These are phyloP conservation scores for Pyrenophora tritici-repentis DNA, from an alignment of 2,329 filamentous ascomycete species.

Conservation along the genomic window DNA sequence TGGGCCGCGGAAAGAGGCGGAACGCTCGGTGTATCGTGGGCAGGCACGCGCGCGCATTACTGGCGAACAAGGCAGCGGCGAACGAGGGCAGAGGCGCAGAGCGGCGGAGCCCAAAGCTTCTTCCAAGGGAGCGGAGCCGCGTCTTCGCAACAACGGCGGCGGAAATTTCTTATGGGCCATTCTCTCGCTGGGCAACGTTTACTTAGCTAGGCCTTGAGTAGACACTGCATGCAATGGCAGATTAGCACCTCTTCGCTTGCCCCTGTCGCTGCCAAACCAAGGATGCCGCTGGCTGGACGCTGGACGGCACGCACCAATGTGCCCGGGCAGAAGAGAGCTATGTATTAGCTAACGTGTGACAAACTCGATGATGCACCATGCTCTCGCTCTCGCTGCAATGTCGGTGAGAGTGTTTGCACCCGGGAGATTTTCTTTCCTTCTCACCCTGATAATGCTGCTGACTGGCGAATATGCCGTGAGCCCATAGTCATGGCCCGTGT, in stretches of 20 bases:
- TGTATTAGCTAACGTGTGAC: conserved; percentile 1
- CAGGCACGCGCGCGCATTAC: background rate
- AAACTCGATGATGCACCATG: background rate
- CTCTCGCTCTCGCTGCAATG: too few relatives aligned
- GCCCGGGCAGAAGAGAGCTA: background rate
- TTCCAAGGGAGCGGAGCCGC: conserved; percentile 6
- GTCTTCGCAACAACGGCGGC: conserved; percentile 8
- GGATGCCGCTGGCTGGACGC: too few relatives aligned
- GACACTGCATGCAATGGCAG: background rate
- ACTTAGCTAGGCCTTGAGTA: too few relatives aligned
- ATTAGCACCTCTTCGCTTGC: background rate
- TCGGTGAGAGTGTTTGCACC: too few relatives aligned
- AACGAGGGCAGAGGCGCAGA: conserved; percentile 4
- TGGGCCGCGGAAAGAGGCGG: too few relatives aligned
- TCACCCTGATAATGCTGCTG: too few relatives aligned
- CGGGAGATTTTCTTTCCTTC: background rate
- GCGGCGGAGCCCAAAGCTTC: conserved; percentile 7
- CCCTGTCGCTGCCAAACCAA: too few relatives aligned
- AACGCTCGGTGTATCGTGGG: too few relatives aligned
- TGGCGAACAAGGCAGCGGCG: too few relatives aligned
- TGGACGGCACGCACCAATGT: too few relatives aligned
- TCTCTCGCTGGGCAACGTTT: background rate
- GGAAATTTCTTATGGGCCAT: conserved; percentile 9
- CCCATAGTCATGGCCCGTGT: too few relatives aligned
- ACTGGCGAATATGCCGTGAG: too few relatives aligned